These are phyloP conservation scores for Hanseniaspora thailandica DNA, from an alignment of 805 yeast species.

Conservation along the genomic window DNA sequence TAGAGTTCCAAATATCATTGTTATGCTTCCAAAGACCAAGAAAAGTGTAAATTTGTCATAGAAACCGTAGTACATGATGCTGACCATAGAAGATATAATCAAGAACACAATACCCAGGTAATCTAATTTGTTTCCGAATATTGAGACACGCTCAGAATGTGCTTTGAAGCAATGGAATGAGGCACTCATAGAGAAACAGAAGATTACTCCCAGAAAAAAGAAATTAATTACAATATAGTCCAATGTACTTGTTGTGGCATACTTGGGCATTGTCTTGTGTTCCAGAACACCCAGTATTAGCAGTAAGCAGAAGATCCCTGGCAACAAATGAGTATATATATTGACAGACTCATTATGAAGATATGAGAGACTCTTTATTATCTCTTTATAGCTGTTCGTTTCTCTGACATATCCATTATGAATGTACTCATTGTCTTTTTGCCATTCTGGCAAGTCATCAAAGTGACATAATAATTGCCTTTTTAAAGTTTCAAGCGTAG, in stretches of 20 bases:
- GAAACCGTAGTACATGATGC: constrained; percentile 38
- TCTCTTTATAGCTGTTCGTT: constrained; percentile 36
- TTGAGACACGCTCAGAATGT: constrained; percentile 46
- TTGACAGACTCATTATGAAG: constrained; percentile 66
- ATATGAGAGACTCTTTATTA: constrained; percentile 41
- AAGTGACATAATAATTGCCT: constrained; percentile 15
- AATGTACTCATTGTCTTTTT: constrained; percentile 57
- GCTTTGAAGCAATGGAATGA: constrained; percentile 54
- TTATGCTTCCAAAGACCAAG: constrained; percentile 33
- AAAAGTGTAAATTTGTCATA: constrained; percentile 35
- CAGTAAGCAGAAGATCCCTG: constrained; percentile 23
- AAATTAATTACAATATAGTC: constrained; percentile 28
- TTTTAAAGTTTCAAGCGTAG: neutral
- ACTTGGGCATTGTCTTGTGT: constrained; percentile 27
- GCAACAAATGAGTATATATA: constrained; percentile 54
- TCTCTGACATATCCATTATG: constrained; percentile 50
- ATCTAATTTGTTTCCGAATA: constrained; percentile 58
- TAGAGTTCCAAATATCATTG: constrained; percentile 43
- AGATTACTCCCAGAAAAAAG: constrained; percentile 42
- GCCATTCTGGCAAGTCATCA: constrained; percentile 61
- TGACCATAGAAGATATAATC: constrained; percentile 50
- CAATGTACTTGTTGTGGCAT: constrained; percentile 36
- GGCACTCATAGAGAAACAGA: constrained; percentile 53
- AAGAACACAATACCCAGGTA: constrained; percentile 63
- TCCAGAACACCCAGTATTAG: constrained; percentile 19